phyloP scores from a whole-genome alignment of 352 stramenopile genomes.

The Elongisporangium anandrum region DNA sequence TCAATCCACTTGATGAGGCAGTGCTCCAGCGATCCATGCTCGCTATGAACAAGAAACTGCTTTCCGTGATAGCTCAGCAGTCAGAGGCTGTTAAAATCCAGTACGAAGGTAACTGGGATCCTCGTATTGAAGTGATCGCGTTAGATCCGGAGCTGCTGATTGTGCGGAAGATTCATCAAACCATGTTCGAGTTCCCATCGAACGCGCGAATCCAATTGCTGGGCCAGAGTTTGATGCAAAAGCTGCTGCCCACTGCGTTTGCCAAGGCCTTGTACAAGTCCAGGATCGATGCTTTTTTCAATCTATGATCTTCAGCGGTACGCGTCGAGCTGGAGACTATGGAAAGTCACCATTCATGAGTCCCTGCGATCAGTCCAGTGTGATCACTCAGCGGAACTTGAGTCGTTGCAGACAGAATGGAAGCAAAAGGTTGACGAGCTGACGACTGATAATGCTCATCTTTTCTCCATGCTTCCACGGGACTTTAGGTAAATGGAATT shows the following conservation, averaged over 20 bases:
- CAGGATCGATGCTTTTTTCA: slow-evolving; percentile 72
- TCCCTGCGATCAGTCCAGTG: too few species aligned
- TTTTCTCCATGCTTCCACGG: too few species aligned
- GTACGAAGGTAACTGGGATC: slow-evolving; percentile 1
- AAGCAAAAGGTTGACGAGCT: too few species aligned
- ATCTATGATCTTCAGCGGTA: slow-evolving; percentile 39
- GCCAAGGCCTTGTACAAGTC: slow-evolving; percentile 66
- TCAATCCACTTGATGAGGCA: slow-evolving; percentile 56
- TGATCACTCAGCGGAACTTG: too few species aligned
- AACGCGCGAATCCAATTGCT: slow-evolving; percentile 63
- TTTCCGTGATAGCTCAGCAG: slow-evolving; percentile 8
- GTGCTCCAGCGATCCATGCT: slow-evolving; percentile 52
- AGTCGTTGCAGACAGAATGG: too few species aligned
- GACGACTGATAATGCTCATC: too few species aligned
- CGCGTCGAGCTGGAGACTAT: too few species aligned
- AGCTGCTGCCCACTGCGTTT: slow-evolving; percentile 60
- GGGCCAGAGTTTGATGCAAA: slow-evolving; percentile 38
- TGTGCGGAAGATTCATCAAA: slow-evolving; percentile 53
- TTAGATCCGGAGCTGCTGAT: slow-evolving; percentile 47
- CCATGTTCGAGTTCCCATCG: slow-evolving; percentile 56
- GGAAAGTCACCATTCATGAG: too few species aligned
- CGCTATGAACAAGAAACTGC: slow-evolving; percentile 57
- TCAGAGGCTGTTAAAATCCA: not conserved
- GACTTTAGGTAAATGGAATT: too few species aligned
- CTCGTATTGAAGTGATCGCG: slow-evolving; percentile 38